Percentiles rank a stretch among this genome's conserved stretches.
phyloP scores from a whole-genome alignment of 2,329 filamentous ascomycete genomes.

The Verticillium nubilum region DNA sequence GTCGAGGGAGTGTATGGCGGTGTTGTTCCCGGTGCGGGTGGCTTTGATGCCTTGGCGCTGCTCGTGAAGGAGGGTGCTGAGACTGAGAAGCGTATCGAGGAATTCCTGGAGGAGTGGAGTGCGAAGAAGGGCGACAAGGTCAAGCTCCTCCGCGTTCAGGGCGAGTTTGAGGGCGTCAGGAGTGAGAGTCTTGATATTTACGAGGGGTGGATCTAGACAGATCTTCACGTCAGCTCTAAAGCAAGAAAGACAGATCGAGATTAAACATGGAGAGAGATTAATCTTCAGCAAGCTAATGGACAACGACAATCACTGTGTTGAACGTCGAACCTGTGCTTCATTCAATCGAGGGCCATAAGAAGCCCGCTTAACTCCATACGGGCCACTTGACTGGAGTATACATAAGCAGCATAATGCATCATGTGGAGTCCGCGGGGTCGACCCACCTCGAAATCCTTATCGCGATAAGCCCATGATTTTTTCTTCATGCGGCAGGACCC shows the following conservation, averaged over 20 bases:
- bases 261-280: too few relatives aligned
- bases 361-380: too few relatives aligned
- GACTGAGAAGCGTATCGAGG: conserved; percentile 54
- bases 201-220: conserved; percentile 33
- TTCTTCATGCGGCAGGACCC: not conserved
- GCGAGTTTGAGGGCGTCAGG: conserved; percentile 64
- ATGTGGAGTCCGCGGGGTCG: not conserved
- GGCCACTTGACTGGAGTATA: too few relatives aligned
- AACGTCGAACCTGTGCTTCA: too few relatives aligned
- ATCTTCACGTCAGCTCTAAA: too few relatives aligned
- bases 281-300: too few relatives aligned
- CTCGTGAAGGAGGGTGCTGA: conserved; percentile 68
- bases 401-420: not conserved
- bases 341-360: too few relatives aligned
- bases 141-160: conserved; percentile 62
- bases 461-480: not conserved
- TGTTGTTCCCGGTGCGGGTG: conserved; percentile 89
- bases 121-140: conserved; percentile 55
- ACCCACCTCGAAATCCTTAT: not conserved
- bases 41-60: conserved; percentile 83
- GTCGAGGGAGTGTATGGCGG: conserved; percentile 82
- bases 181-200: conserved; percentile 39
- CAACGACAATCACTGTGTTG: too few relatives aligned
- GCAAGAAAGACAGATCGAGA: too few relatives aligned
- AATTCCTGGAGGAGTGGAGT: conserved; percentile 63